Conservation (phyloP, 2,329 filamentous ascomycete genomes). For the Escovopsis sp. region DNA sequence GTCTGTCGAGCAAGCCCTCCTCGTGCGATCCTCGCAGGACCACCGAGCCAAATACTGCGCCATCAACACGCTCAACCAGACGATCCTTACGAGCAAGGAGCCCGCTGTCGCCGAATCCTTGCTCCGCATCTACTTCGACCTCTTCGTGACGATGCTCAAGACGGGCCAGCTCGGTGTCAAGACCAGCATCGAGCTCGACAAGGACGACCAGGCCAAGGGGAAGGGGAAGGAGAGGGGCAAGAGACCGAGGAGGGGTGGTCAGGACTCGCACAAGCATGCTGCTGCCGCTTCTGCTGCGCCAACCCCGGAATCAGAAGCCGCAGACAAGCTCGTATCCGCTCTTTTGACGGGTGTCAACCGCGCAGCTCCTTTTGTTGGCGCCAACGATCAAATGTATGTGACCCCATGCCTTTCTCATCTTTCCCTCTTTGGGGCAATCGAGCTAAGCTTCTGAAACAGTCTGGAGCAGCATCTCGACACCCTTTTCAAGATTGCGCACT, state of each 20-base stretch:
- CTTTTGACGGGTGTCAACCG: slow-evolving; percentile 91
- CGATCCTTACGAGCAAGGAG: slow-evolving; percentile 74
- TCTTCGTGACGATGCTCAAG: slow-evolving; percentile 75
- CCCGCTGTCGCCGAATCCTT: slow-evolving; percentile 65
- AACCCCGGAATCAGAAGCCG: slow-evolving; percentile 47
- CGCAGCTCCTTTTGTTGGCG: slow-evolving; percentile 80
- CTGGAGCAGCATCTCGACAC: slow-evolving; percentile 85
- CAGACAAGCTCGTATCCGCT: slow-evolving; percentile 83
- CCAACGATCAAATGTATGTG: slow-evolving; percentile 59
- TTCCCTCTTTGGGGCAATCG: neutral
- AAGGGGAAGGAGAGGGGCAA: slow-evolving; percentile 11
- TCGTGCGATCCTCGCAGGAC: slow-evolving; percentile 77
- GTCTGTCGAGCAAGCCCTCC: slow-evolving; percentile 70
- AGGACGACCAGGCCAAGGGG: slow-evolving; percentile 13
- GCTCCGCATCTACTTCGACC: slow-evolving; percentile 78
- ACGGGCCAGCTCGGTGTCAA: slow-evolving; percentile 23
- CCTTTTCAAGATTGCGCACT: slow-evolving; percentile 90
- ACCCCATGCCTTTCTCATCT: neutral
- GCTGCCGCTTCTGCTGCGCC: slow-evolving; percentile 21
- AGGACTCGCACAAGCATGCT: slow-evolving; percentile 11
- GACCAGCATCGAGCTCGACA: slow-evolving; percentile 30
- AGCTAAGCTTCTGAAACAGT: slow-evolving; percentile 22
- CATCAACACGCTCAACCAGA: slow-evolving; percentile 93
- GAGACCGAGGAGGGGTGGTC: neutral
- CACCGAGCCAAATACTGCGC: slow-evolving; percentile 88